Base-by-base conservation (phyloP, 768 basidiomycete genomes). In the Mycena indigotica region DNA sequence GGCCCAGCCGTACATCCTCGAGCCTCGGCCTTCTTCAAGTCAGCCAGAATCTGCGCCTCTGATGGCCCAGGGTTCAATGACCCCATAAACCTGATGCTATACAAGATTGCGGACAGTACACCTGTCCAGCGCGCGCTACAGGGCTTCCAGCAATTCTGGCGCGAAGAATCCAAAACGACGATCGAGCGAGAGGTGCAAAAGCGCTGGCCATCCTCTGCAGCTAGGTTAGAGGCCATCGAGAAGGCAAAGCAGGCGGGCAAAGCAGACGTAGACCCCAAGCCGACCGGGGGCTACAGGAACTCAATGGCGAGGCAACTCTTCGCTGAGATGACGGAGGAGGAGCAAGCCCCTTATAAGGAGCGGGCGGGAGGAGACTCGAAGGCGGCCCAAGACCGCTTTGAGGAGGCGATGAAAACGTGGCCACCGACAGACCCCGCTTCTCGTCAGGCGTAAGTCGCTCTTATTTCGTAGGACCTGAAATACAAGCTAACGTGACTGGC, bases 1-100 rank as follows among this genome's bases (percentile, higher is more conserved):
- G 2, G 35, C 35, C 1, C 58, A 49, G 40, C 5, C 24, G 46
- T 1, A 28, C 30, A 13, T 55, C 50, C 23, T 0, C 21, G 3
- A 35, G n/a, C 48, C 28, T 59, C 58, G 1, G 17, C 54, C 1
- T 28, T n/a, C 50, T 48, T 55, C 26, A 60, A 30, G 32, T 60
- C 58, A 19, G 16, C 29, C 2, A 45, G 39, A 13, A 60, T 53
- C 3, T n/a, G 38, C 0, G 32, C 50, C 28, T 60, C 44, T 15
- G 16, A n/a, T 56, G 1, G 53, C 35, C 53, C 1, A 46, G 45
- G 16, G 25, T 52, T 38, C 35, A 38, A 10, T 10, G 35, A 38
- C n/a, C 35, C 35, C 35, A 38, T 38, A 10, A 38, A 38, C 35
- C 10, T 38, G 10, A 10, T 38, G 12, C 35, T 38, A 10, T 38